Conservation (phyloP, 371 early-diverging fungal genomes). For the Parasitella parasitica region DNA sequence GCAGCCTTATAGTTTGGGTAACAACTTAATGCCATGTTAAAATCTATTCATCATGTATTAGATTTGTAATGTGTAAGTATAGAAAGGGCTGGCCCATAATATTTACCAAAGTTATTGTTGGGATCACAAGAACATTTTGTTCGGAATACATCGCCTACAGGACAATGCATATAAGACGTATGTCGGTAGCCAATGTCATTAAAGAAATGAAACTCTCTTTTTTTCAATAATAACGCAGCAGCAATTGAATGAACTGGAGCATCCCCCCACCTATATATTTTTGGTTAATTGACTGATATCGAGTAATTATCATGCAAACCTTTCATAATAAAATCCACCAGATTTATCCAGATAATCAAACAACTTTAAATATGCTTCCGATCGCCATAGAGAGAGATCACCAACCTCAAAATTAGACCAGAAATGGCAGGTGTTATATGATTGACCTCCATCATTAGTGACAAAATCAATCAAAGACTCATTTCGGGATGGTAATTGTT, state of each 20-base stretch:
- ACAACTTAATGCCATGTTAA: background rate
- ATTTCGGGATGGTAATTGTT: constrained; percentile 24
- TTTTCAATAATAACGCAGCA: constrained; percentile 76
- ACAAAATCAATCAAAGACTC: constrained; percentile 44
- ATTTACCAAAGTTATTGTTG: constrained; percentile 35
- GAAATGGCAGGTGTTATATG: constrained; percentile 70
- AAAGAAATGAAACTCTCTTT: constrained; percentile 83
- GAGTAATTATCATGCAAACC: constrained; percentile 20
- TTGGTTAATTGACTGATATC: constrained; percentile 6
- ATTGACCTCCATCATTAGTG: constrained; percentile 29
- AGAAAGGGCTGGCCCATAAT: background rate
- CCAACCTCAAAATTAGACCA: constrained; percentile 78
- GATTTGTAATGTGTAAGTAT: background rate
- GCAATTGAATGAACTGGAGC: constrained; percentile 95
- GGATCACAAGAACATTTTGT: constrained; percentile 58
- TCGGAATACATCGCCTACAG: constrained; percentile 46
- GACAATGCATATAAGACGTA: constrained; percentile 67
- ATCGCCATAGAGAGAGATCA: constrained; percentile 77
- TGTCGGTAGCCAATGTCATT: constrained; percentile 79
- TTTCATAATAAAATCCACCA: constrained; percentile 94
- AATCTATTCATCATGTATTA: background rate
- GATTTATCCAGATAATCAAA: constrained; percentile 82
- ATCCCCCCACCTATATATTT: constrained; percentile 80
- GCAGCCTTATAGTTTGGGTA: background rate
- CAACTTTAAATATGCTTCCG: constrained; percentile 64